phyloP scores from a whole-genome alignment of 106 monocot species.

The Dendrobium catenatum region DNA sequence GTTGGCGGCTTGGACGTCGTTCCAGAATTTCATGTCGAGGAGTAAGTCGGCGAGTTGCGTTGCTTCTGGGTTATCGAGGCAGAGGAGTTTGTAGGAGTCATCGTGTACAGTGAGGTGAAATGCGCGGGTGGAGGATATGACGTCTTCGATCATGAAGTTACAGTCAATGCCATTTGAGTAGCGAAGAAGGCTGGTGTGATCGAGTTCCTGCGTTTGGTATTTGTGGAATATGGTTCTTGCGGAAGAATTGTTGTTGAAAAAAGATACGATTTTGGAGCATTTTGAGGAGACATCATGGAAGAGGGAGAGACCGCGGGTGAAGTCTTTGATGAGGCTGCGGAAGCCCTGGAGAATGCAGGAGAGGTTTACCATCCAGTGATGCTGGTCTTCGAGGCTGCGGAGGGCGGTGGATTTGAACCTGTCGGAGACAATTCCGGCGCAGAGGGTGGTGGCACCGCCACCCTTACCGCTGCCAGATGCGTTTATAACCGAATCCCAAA shows the following conservation, averaged over 20 bases:
- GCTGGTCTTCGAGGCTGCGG: conserved; percentile 42
- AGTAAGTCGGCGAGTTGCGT: conserved; percentile 24
- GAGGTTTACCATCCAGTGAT: conserved; percentile 79
- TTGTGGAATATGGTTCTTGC: conserved; percentile 32
- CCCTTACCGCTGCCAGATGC: conserved; percentile 7
- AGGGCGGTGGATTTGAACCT: conserved; percentile 45
- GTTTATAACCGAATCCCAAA: conserved; percentile 33
- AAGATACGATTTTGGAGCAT: conserved; percentile 32
- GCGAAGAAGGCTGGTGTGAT: conserved; percentile 29
- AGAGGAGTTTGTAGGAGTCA: conserved; percentile 27
- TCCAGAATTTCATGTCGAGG: conserved; percentile 37
- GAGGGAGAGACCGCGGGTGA: conserved; percentile 31
- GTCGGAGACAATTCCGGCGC: conserved; percentile 37
- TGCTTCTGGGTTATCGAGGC: conserved; percentile 23
- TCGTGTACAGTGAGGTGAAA: conserved; percentile 27
- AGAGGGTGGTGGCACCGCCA: conserved; percentile 8
- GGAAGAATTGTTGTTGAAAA: conserved; percentile 53
- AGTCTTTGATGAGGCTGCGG: conserved; percentile 47
- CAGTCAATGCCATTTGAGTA: neutral
- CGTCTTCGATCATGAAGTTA: conserved; percentile 41
- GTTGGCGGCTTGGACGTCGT: conserved; percentile 32
- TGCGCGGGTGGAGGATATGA: conserved; percentile 19
- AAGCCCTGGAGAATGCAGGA: conserved; percentile 55
- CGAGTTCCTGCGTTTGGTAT: conserved; percentile 44
- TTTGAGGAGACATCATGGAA: conserved; percentile 25